These are phyloP conservation scores for Crepidotus variabilis DNA, from an alignment of 768 basidiomycete species.

Conservation along the genomic window DNA sequence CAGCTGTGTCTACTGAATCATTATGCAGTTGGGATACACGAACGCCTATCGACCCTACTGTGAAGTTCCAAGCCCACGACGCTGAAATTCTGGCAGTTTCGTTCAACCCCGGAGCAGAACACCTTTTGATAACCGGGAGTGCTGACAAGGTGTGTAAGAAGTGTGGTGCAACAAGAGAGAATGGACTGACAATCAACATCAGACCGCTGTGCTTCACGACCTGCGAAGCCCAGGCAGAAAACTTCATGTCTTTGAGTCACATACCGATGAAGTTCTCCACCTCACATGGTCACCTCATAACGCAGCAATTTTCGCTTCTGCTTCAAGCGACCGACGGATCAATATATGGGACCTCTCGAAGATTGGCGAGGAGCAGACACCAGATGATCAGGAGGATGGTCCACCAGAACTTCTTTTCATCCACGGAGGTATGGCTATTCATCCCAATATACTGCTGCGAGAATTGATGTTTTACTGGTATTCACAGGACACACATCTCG, in stretches of 20 bases:
- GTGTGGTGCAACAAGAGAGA: neutral
- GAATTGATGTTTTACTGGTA: conserved; percentile 6
- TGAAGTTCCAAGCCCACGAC: conserved; percentile 81
- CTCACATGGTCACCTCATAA: conserved; percentile 95
- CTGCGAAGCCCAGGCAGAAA: conserved; percentile 69
- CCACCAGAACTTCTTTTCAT: conserved; percentile 95
- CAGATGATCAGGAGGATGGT: conserved; percentile 97
- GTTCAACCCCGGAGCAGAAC: conserved; percentile 79
- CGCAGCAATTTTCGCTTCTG: conserved; percentile 89
- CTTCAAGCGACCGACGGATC: conserved; percentile 88
- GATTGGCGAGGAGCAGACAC: conserved; percentile 94
- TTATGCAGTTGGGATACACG: conserved; percentile 86
- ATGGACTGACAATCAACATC: neutral
- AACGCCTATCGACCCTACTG: conserved; percentile 60
- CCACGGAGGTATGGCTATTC: conserved; percentile 72
- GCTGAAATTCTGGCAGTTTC: conserved; percentile 89
- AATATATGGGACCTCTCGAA: conserved; percentile 93
- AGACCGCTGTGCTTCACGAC: conserved; percentile 92
- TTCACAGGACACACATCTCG: conserved; percentile 80
- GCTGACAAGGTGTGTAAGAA: conserved; percentile 73
- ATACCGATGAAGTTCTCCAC: conserved; percentile 93
- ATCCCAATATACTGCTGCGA: neutral
- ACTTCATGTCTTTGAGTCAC: conserved; percentile 88
- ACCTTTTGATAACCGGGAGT: conserved; percentile 86
- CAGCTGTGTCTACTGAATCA: conserved; percentile 7